Percentiles rank a stretch among this genome's conserved stretches.
These are phyloP conservation scores for Penicillium sclerotigenum DNA, from an alignment of 2,329 filamentous ascomycete species.

Conservation along the genomic window DNA sequence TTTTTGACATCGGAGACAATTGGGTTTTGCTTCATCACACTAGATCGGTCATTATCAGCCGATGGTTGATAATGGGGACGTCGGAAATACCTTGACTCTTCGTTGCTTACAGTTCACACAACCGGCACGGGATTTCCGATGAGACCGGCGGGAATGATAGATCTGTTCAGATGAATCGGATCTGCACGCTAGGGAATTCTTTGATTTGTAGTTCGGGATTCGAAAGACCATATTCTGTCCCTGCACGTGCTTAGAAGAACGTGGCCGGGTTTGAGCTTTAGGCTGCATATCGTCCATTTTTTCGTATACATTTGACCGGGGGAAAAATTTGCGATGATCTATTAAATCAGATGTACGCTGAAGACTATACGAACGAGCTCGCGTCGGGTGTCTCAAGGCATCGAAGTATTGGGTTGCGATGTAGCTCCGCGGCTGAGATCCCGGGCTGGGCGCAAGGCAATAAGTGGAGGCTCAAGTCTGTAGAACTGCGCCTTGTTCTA, in stretches of 20 bases:
- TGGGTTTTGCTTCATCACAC: conserved; percentile 37
- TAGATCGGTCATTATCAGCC: conserved; percentile 9
- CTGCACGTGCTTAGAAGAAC: conserved; percentile 14
- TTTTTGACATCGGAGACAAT: conserved; percentile 32
- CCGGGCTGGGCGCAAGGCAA: background rate
- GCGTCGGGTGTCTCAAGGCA: background rate
- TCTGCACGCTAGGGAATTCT: background rate
- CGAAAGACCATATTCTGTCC: conserved; percentile 28
- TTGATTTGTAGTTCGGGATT: conserved; percentile 18
- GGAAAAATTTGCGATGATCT: background rate
- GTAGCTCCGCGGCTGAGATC: background rate
- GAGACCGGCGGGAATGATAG: conserved; percentile 32
- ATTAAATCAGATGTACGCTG: background rate
- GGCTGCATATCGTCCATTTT: background rate
- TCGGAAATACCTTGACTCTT: conserved; percentile 33
- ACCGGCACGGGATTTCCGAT: conserved; percentile 36
- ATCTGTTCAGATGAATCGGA: conserved; percentile 10
- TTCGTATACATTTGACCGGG: background rate
- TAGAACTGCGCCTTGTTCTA: background rate
- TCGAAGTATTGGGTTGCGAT: background rate
- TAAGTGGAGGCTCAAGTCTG: background rate
- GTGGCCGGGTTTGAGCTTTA: background rate
- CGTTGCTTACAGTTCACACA: conserved; percentile 36
- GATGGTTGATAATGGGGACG: background rate
- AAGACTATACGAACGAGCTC: background rate